Percentiles rank a stretch among this genome's conserved stretches.
phyloP scores from a whole-genome alignment of 495 filamentous ascomycete genomes.

The Pseudomonodictys pantanalensis region DNA sequence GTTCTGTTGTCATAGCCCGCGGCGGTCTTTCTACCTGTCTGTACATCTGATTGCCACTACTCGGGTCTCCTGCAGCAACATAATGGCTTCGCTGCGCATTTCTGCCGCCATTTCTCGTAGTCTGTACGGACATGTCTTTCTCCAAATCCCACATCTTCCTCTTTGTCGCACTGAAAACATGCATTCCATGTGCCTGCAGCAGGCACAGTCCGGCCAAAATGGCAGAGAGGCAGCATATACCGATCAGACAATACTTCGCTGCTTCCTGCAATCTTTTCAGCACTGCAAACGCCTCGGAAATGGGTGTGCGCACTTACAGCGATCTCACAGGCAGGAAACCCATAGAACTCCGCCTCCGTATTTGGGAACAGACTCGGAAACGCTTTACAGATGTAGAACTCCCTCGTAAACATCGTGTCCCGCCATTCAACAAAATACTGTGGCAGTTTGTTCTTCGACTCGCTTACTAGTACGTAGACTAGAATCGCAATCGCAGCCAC shows the following conservation, averaged over 20 bases:
- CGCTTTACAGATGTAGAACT: conserved; percentile 16
- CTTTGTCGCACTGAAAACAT: background rate
- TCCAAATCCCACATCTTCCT: too few species aligned
- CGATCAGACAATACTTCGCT: background rate
- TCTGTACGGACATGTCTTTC: too few species aligned
- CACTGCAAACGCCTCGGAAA: background rate
- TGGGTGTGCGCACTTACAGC: conserved; percentile 2
- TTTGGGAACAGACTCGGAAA: conserved; percentile 4
- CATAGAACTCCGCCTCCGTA: background rate
- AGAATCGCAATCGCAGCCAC: background rate
- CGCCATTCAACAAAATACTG: background rate
- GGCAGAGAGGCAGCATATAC: background rate
- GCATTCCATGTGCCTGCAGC: background rate
- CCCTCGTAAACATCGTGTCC: background rate
- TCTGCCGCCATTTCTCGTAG: too few species aligned
- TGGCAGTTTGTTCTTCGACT: background rate
- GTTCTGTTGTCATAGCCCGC: background rate
- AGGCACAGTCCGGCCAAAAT: background rate
- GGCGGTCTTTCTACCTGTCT: background rate
- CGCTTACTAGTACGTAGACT: conserved; percentile 9
- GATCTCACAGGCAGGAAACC: conserved; percentile 6
- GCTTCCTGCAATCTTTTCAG: background rate
- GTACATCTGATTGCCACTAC: background rate
- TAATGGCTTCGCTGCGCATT: too few species aligned
- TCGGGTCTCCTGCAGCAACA: background rate